Percentiles rank a stretch among this genome's conserved stretches.
phyloP scores from a whole-genome alignment of 306 rosid genomes.

The Cicer pinnatifidum region DNA sequence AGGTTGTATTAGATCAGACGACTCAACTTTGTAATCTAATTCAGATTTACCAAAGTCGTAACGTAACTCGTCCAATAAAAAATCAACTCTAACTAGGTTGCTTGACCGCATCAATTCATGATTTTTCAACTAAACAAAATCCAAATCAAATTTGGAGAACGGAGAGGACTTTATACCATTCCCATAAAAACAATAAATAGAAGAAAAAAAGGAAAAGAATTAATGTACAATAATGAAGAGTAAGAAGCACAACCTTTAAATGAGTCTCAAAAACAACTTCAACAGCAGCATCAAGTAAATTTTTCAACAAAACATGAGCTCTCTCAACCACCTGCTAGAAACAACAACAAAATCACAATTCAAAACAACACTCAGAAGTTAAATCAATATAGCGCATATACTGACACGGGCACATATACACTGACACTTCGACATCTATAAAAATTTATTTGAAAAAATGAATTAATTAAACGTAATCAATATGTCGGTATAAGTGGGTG shows the following conservation, averaged over 20 bases:
- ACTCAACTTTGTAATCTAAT: background rate
- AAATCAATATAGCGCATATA: too few species aligned
- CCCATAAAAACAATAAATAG: background rate
- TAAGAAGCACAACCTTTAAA: constrained; percentile 52
- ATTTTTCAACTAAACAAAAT: background rate
- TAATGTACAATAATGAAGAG: background rate
- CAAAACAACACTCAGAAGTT: background rate
- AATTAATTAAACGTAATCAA: too few species aligned
- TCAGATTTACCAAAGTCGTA: too few species aligned
- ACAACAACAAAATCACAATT: background rate
- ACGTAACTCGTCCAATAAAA: background rate
- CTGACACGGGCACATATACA: too few species aligned
- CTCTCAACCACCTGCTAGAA: constrained; percentile 53
- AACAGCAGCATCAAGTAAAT: constrained; percentile 64
- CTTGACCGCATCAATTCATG: background rate
- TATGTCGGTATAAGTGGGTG: too few species aligned
- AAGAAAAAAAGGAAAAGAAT: constrained; percentile 1
- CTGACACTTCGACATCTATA: too few species aligned
- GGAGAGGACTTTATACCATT: background rate
- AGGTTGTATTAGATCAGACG: background rate
- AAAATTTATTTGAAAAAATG: too few species aligned
- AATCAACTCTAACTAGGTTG: background rate
- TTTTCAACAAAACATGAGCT: constrained; percentile 59
- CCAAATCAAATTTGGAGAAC: background rate
- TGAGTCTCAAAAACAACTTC: constrained; percentile 52